A percentile compares a stretch with the other conserved stretches of the same genome.
phyloP scores from a whole-genome alignment of 805 yeast genomes.

The Hanseniaspora mollemarum region DNA sequence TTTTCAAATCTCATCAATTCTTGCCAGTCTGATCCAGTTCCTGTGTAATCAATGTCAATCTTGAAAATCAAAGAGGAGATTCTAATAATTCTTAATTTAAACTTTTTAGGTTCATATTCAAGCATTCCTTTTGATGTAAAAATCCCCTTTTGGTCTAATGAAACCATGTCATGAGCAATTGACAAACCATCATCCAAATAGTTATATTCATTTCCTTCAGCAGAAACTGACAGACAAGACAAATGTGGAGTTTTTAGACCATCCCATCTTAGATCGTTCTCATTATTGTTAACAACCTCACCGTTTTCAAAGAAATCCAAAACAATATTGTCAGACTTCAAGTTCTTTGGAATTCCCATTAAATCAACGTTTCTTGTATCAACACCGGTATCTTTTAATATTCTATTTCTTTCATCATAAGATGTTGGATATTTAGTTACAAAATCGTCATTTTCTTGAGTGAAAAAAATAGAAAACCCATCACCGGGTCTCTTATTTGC shows the following conservation, averaged over 20 bases:
- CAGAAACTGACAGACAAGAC: constrained; percentile 11
- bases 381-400: constrained; percentile 12
- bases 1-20: constrained; percentile 15
- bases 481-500: constrained; percentile 16
- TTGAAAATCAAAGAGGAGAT: constrained; percentile 14
- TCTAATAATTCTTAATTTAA: constrained; percentile 16
- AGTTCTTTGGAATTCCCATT: constrained; percentile 17
- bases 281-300: constrained; percentile 10
- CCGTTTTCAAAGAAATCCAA: constrained; percentile 17
- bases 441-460: constrained; percentile 9
- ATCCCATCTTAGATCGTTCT: constrained; percentile 10
- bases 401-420: constrained; percentile 12
- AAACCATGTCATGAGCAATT: constrained; percentile 16
- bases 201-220: constrained; percentile 15
- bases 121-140: constrained; percentile 5
- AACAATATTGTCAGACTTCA: constrained; percentile 15
- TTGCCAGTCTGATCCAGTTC: constrained; percentile 15
- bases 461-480: constrained; percentile 16
- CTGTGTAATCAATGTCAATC: constrained; percentile 16
- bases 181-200: constrained; percentile 15
- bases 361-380: constrained; percentile 17
- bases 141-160: not conserved
- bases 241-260: constrained; percentile 14
- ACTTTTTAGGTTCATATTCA: constrained; percentile 10
- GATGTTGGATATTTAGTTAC: constrained; percentile 15